A percentile compares a stretch with the other conserved stretches of the same genome.
Evolutionary conservation across 139 green algal genomes (phyloP).

Genomic region (Dunaliella primolecta): DNA sequence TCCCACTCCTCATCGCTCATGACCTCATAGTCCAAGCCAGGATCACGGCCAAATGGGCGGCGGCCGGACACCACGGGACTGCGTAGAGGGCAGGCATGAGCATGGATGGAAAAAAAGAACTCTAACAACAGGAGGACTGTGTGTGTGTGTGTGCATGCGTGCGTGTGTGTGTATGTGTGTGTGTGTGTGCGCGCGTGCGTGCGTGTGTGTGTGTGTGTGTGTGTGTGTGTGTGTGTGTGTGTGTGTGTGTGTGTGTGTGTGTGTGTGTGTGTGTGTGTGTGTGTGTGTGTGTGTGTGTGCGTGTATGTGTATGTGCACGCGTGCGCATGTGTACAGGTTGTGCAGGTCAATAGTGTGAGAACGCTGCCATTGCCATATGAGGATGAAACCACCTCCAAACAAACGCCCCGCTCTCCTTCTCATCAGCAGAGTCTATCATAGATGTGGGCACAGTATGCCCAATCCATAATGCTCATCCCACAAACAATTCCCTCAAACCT

Average conservation of each 20-base stretch:
- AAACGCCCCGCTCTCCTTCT: neutral
- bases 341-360: neutral
- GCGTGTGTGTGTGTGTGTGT: neutral
- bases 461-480: neutral
- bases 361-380: neutral
- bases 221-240: neutral
- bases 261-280: neutral
- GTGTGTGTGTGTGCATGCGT: neutral
- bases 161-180: neutral
- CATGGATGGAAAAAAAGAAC: neutral
- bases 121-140: neutral
- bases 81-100: neutral
- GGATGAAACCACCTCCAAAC: neutral
- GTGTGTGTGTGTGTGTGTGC: neutral
- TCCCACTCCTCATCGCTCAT: slow-evolving; percentile 79
- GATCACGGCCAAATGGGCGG: slow-evolving; percentile 42
- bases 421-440: neutral
- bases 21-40: slow-evolving; percentile 71
- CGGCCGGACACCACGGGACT: slow-evolving; percentile 40
- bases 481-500: neutral
- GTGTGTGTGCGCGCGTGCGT: too few relatives aligned
- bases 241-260: neutral
- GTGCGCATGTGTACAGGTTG: neutral
- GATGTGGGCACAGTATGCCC: neutral
- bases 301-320: neutral